Evolutionary conservation across 306 rosid species (phyloP), one percentile per base, ranked within the genome.

Genomic region (Cercis canadensis): DNA sequence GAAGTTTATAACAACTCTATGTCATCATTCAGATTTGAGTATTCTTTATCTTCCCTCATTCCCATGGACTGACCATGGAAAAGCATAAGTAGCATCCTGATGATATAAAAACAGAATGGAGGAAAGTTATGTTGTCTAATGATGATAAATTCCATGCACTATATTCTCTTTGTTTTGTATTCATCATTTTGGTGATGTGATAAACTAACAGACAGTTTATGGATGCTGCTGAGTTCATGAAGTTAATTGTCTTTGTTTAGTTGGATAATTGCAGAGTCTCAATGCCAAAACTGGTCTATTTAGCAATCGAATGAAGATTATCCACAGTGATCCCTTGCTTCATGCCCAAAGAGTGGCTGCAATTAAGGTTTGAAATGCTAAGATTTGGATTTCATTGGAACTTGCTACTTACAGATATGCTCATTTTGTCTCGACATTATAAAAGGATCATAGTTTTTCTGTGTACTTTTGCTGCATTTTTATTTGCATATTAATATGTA

Each of bases 231-330:
- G 31, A 55, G 87, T 55, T 47, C 83, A 73, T 77, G 78, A 77
- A 69, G 84, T 84, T 87, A 85, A 87, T 74, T 80, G 75, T 85
- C 73, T 83, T 71, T 73, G 77, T 88, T 83, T 93, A 90, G 98
- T 84, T 90, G 84, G 82, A 82, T 88, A 87, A 53, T 88, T 87
- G 86, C 98, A 93, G 98, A 90, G 90, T 88, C 92, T 93, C 79
- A 93, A 93, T 88, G 97, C 90, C 53, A 93, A 87, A 84, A 93
- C 97, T 36, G 98, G 98, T 82, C 78, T 93, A 21, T 90, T 93
- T 85, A 93, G 98, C 81, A 93, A 93, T 81, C 86, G 96, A 69
- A 93, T 93, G 98, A 93, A 82, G 93, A 93, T 93, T 60, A 93
- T 93, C 70, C 98, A 93, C 79, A 83, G 85, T 41, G 85, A 93